Percentiles rank a stretch among this genome's conserved stretches.
Conservation (phyloP, 2,329 filamentous ascomycete genomes). For the Beauveria caledonica region DNA sequence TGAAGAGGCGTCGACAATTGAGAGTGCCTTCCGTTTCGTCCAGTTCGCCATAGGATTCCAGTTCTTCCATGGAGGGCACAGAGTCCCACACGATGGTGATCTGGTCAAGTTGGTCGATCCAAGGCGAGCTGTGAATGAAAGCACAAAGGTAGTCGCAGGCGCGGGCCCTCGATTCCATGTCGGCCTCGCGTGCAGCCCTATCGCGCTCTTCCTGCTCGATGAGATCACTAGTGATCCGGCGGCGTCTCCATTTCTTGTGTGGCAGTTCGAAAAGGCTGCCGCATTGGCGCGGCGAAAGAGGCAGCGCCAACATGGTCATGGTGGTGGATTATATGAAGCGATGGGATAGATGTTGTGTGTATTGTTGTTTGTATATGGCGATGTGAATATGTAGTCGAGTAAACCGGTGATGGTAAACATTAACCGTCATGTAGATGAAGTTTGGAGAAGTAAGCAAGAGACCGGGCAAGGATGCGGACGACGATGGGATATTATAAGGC, state of each 20-base stretch:
- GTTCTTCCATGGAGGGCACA: conserved; percentile 26
- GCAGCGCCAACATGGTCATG: conserved; percentile 2
- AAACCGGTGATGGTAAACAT: background rate
- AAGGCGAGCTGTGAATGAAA: conserved; percentile 23
- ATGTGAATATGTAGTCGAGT: background rate
- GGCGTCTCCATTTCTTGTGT: conserved; percentile 15
- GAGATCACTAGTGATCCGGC: conserved; percentile 11
- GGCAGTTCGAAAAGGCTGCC: conserved; percentile 18
- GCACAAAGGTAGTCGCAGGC: conserved; percentile 25
- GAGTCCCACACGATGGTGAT: conserved; percentile 27
- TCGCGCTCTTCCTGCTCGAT: conserved; percentile 15
- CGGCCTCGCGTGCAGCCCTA: conserved; percentile 21
- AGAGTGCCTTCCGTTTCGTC: conserved; percentile 27
- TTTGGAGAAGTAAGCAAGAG: background rate
- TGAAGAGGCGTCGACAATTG: conserved; percentile 29
- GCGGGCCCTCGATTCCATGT: conserved; percentile 22
- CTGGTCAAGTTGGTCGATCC: conserved; percentile 23
- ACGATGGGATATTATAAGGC: conserved; percentile 8
- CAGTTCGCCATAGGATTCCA: conserved; percentile 25
- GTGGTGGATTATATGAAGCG: background rate
- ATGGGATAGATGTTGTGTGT: background rate
- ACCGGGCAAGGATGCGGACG: background rate
- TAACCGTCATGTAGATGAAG: background rate
- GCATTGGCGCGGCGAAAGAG: background rate
- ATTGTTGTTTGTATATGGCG: background rate